phyloP scores from a whole-genome alignment of 106 monocot species.

The Dendrobium chrysotoxum region DNA sequence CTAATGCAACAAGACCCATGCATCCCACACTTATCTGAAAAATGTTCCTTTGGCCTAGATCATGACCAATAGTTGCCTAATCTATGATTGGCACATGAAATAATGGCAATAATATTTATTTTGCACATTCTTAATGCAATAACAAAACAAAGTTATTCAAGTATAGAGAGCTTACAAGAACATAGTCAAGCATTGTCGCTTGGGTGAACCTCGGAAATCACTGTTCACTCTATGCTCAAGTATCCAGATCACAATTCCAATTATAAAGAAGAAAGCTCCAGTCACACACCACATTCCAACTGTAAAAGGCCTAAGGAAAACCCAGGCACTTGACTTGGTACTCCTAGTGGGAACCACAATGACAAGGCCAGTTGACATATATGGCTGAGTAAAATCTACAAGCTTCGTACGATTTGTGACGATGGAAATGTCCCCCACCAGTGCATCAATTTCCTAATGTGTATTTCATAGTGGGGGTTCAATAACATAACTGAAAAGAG shows the following conservation, averaged over 20 bases:
- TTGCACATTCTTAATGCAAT: neutral
- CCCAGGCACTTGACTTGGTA: slow-evolving; percentile 48
- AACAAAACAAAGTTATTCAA: neutral
- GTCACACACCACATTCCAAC: slow-evolving; percentile 52
- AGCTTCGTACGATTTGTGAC: slow-evolving; percentile 38
- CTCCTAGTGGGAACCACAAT: slow-evolving; percentile 33
- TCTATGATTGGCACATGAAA: neutral
- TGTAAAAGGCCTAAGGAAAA: slow-evolving; percentile 63
- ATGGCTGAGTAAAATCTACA: slow-evolving; percentile 80
- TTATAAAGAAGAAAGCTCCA: slow-evolving; percentile 48
- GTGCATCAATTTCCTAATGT: slow-evolving; percentile 40
- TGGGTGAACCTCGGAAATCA: slow-evolving; percentile 63
- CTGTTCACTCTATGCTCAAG: slow-evolving; percentile 63
- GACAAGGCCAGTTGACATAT: slow-evolving; percentile 37
- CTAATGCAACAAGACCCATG: neutral
- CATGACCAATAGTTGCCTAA: neutral
- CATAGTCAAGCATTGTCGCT: slow-evolving; percentile 38
- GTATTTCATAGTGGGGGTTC: neutral
- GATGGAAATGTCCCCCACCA: slow-evolving; percentile 51
- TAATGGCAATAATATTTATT: neutral
- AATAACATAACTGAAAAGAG: neutral
- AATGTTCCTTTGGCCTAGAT: neutral
- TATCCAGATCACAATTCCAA: slow-evolving; percentile 63
- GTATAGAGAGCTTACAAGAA: slow-evolving; percentile 31
- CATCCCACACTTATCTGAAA: neutral